Percentiles rank a stretch among this genome's conserved stretches.
Conservation (phyloP, 805 yeast species). For the Yarrowia hollandica region DNA sequence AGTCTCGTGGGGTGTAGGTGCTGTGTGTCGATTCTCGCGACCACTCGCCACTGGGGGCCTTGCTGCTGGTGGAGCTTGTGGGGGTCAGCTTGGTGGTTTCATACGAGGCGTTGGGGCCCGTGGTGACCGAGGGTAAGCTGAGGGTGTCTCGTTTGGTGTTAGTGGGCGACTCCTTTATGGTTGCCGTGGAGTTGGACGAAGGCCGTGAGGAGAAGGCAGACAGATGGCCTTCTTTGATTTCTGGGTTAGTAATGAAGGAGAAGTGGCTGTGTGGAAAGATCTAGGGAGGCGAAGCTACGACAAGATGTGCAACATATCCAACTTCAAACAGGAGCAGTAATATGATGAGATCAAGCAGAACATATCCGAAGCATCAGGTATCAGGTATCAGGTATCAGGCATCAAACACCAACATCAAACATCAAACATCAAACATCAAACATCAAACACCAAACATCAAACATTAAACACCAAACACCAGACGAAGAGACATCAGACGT, state of each 20-base stretch:
- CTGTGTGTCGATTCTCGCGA: slow-evolving; percentile 22
- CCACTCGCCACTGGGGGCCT: slow-evolving; percentile 19
- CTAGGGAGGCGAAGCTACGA: no score
- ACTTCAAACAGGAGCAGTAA: no score
- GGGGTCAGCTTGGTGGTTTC: slow-evolving; percentile 25
- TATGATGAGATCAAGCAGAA: no score
- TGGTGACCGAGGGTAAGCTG: slow-evolving; percentile 6
- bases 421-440: no score
- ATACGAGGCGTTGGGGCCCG: background rate
- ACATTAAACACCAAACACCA: no score
- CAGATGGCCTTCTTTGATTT: slow-evolving; percentile 46
- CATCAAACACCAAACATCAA: no score
- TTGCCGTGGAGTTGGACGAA: slow-evolving; percentile 34
- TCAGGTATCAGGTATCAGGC: no score
- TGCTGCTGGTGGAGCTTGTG: slow-evolving; percentile 15
- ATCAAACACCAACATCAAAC: no score
- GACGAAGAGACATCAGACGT: no score
- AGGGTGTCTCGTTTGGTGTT: slow-evolving; percentile 18
- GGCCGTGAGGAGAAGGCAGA: slow-evolving; percentile 38
- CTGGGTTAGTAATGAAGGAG: slow-evolving; percentile 31
- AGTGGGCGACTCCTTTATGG: slow-evolving; percentile 28
- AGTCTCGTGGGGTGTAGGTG: slow-evolving; percentile 14
- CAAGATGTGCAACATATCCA: no score
- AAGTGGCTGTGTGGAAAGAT: background rate
- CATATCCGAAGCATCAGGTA: no score